Evolutionary conservation across 2,329 filamentous ascomycete genomes (phyloP), one percentile per base, ranked within the genome.

Genomic region (Neonectria magnoliae): DNA sequence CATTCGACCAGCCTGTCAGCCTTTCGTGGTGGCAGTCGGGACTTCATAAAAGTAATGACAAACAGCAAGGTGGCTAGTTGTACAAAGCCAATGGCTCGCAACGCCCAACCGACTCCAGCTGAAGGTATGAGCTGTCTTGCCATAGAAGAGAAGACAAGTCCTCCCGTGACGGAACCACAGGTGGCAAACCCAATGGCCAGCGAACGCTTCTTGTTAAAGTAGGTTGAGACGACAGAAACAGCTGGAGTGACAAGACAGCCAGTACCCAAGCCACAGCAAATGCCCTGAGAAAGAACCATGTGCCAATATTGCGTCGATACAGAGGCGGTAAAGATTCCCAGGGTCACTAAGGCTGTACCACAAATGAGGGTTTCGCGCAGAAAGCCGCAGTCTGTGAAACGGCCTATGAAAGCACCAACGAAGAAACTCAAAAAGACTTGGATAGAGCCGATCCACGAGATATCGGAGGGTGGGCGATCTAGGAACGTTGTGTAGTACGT

Each of bases 381-480:
- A 25, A 41, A 47, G 9, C 42, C 50, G 14, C 41, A 42, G 27
- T 53, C 58, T 8, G 38, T 47, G 7, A 60, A 7, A n/a, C 41
- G 41, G 7, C 58, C 58, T 22, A 20, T 55, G 7, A 60, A 16
- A 8, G 29, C 29, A 14, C 41, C 45, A 8, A 55, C 42, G 18
- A 60, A 60, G 42, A 60, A 55, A 5, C 41, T 33, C 18, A 60
- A 33, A 33, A 60, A 60, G 22, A 42, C 47, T 14, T 55, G 50
- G 3, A 60, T 20, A 3, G 51, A 33, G 13, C 58, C 58, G 14
- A 60, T 55, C 58, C 58, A 55, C 7, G 58, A 60, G 42, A 60
- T 31, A 13, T 60, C 13, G 9, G 45, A 50, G 2, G 51, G 51
- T 7, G 58, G 47, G 36, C 33, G 33, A 10, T 36, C 42, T 1